Base-by-base conservation (phyloP, 179 eudicot species). In the Spergularia azorica region DNA sequence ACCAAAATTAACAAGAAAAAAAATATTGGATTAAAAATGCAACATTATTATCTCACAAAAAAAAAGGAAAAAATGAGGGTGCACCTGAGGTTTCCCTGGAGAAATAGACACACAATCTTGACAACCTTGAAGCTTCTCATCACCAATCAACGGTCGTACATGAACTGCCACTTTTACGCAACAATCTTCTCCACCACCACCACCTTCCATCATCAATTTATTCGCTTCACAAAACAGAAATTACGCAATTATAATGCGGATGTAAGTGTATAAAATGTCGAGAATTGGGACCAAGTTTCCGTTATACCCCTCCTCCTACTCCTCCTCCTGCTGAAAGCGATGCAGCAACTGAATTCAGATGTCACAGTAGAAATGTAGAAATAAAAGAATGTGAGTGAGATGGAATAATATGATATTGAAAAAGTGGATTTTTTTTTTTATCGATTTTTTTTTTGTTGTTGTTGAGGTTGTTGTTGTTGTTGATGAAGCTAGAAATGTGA, bases 141-240 rank as follows among this genome's bases (percentile, higher is more conserved):
- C 99, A 51, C 94, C 98, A 76, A 96, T 90, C 13, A 96, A 87
- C 11, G 99, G 99, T 64, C 99, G 82, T 6, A 96, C 86, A 67
- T 96, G 98, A 67, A 96, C 96, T 0, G 98, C 99, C 0, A 96
- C 99, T 77, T 96, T 96, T 0, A 96, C 99, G 62, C 91, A 89
- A 76, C 99, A 96, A 72, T 94, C 97, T 57, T 94, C 89, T 1
- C 77, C 79, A 3, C 95, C 79, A 69, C 70, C 83, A 64, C 87
- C 69, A 70, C 74, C 76, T 75, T 83, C 92, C 83, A 77, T 77
- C 74, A 74, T 75, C 14, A 26, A 57, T 17, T 21, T 54, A 52
- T 11, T 11, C 2, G 16, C 48, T 39, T 14, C 0, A 46, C 8
- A 4, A 51, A n/a, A 2, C 2, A 6, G 64, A 38, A 15, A n/a